Base-by-base conservation (phyloP, 768 basidiomycete species). In the Leucocoprinus leucothites region DNA sequence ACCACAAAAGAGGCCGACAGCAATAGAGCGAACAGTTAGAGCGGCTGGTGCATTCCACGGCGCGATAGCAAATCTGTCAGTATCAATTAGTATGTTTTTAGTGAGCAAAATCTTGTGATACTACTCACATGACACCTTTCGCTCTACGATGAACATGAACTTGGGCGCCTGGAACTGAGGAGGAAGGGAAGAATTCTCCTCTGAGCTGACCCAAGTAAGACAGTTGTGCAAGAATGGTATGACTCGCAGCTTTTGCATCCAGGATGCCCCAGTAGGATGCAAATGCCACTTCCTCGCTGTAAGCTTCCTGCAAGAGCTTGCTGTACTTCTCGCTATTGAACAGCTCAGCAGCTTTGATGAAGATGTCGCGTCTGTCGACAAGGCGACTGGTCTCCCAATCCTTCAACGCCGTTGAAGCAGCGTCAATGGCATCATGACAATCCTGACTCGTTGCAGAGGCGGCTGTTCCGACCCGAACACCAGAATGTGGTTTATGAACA, bases 1-100 rank as follows among this genome's bases (percentile, higher is more conserved):
- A 1, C 82, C 82, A 49, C 81, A 81, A 1, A 83, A 60, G 34
- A 83, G 62, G 0, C 82, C 79, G 9, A 76, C 60, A 1, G 71
- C 72, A 9, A 80, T 64, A 0, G 80, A 76, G 16, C 79, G 67
- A 14, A 82, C 53, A 0, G 77, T 69, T 13, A 85, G 67, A 1
- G 64, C 60, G 7, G 77, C 58, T 0, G 83, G 79, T 1, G 76
- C 77, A 60, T 84, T 84, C 82, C 82, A 84, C 0, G 82, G 81
- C 1, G 76, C 71, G 2, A 83, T 79, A 3, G 76, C 74, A 51
- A 81, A 72, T 19, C 81, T 83, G 57, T n/a, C n/a, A n/a, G n/a
- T n/a, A n/a, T n/a, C n/a, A n/a, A n/a, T n/a, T n/a, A n/a, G n/a
- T n/a, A n/a, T n/a, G n/a, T n/a, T n/a, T n/a, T n/a, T n/a, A n/a